Percentiles rank a stretch among this genome's conserved stretches.
Conservation (phyloP, 2,329 filamentous ascomycete genomes). For the Colletotrichum salicis region DNA sequence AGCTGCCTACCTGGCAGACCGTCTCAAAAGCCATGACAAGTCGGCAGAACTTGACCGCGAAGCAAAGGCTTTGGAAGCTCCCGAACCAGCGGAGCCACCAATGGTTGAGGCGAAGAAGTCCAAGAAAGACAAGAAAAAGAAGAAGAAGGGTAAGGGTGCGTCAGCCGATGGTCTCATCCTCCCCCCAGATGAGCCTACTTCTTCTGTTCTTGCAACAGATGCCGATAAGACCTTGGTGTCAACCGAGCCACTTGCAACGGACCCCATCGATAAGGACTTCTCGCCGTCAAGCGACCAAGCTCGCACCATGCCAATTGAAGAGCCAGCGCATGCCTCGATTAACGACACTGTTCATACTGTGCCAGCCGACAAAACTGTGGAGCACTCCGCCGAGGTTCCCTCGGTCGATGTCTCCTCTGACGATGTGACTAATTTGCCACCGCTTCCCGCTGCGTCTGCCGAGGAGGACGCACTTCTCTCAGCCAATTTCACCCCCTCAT, state of each 20-base stretch:
- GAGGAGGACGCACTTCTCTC: neutral
- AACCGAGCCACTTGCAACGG: neutral
- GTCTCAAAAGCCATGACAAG: neutral
- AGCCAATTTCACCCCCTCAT: neutral
- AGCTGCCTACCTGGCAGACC: neutral
- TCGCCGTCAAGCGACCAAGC: neutral
- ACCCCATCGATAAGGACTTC: neutral
- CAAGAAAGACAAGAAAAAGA: conserved; percentile 48
- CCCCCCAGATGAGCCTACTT: neutral
- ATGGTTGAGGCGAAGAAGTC: conserved; percentile 38
- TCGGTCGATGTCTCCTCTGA: neutral
- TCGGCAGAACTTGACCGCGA: neutral
- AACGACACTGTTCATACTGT: neutral
- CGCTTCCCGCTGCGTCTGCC: neutral
- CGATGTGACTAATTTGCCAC: neutral
- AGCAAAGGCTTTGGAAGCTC: conserved; percentile 10
- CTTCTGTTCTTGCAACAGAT: neutral
- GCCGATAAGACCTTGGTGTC: neutral
- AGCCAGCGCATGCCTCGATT: neutral
- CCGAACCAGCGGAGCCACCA: neutral
- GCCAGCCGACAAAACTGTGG: neutral
- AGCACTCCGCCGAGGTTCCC: neutral
- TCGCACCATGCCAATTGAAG: neutral
- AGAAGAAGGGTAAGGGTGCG: conserved; percentile 35
- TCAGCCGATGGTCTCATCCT: neutral